Evolutionary conservation across 2,329 filamentous ascomycete species (phyloP), one percentile per base, ranked within the genome.

Genomic region (Cercospora citrullina): DNA sequence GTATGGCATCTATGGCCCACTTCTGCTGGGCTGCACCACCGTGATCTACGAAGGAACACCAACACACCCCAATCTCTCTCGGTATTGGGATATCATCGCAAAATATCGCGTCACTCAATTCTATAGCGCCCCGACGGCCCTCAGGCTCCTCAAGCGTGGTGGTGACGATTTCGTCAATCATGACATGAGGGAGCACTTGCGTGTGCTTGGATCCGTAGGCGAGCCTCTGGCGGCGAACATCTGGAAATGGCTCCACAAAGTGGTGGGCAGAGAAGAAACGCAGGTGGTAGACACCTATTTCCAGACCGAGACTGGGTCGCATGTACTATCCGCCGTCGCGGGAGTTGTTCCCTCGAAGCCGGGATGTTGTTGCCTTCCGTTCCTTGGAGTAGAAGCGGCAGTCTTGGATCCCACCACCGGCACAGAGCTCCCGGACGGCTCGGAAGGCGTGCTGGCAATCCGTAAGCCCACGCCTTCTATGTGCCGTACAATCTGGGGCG

Each of bases 391-490:
- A 75, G 94, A 98, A 81, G 93, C 94, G 63, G 93, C 92, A 65
- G 97, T 99, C 78, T 93, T 98, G 79, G 94, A 99, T 80, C 94
- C 95, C 9, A 91, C 97, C 58, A 94, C 93, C 6, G 94, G 94
- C 67, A 89, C 94, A 75, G 94, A 98, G 83, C 91, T 97, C 71
- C 86, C 90, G 75, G 94, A 94, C 80, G 93, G 97, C 79, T 94
- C 97, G 66, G 94, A 98, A 83, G 94, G 94, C 80, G 94, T 98
- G 33, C 84, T 98, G 69, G 93, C 92, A 62, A 96, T 98, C 85
- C 97, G 96, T 87, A 92, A 97, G 83, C 85, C 94, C 65, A 98
- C 94, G 94, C 94, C 94, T 18, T 96, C 92, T 81, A 97, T 98
- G 94, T 92, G 94, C 61, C 91, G 94, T 73, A 98, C 95, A 30